Conservation (phyloP, 2,329 filamentous ascomycete genomes). For the Verticillium longisporum region DNA sequence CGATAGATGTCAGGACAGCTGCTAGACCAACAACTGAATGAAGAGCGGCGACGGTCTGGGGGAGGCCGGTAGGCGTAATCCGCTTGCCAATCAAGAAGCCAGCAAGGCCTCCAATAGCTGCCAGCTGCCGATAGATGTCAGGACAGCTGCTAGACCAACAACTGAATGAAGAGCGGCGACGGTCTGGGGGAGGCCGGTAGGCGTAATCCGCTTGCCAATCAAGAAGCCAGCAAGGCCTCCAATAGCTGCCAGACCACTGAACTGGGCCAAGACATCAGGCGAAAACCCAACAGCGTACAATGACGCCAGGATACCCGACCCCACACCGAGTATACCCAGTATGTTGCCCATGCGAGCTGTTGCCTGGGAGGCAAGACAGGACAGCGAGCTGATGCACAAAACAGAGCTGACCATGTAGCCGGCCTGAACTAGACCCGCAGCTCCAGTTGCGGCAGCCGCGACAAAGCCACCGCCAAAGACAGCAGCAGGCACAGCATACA, state of each 20-base stretch:
- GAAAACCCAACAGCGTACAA: constrained; percentile 75
- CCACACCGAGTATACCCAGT: constrained; percentile 79
- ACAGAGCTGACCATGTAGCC: constrained; percentile 82
- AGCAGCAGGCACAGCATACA: constrained; percentile 71
- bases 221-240: constrained; percentile 60
- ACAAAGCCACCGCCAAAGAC: constrained; percentile 78
- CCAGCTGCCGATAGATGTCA: constrained; percentile 84
- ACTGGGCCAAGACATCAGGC: constrained; percentile 71
- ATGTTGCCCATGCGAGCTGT: constrained; percentile 83
- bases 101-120: no score
- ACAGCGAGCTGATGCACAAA: constrained; percentile 78
- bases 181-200: constrained; percentile 82
- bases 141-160: constrained; percentile 78
- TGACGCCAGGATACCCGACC: constrained; percentile 75
- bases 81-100: constrained; percentile 69
- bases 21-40: constrained; percentile 88
- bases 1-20: constrained; percentile 81
- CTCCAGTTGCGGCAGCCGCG: constrained; percentile 72
- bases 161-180: constrained; percentile 86
- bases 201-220: constrained; percentile 81
- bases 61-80: constrained; percentile 81
- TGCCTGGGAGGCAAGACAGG: constrained; percentile 71
- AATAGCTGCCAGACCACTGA: constrained; percentile 65
- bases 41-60: constrained; percentile 81
- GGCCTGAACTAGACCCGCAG: constrained; percentile 78